Percentiles rank a stretch among this genome's conserved stretches.
phyloP scores from a whole-genome alignment of 1,284 basidiomycete genomes.

The Moesziomyces sp. region DNA sequence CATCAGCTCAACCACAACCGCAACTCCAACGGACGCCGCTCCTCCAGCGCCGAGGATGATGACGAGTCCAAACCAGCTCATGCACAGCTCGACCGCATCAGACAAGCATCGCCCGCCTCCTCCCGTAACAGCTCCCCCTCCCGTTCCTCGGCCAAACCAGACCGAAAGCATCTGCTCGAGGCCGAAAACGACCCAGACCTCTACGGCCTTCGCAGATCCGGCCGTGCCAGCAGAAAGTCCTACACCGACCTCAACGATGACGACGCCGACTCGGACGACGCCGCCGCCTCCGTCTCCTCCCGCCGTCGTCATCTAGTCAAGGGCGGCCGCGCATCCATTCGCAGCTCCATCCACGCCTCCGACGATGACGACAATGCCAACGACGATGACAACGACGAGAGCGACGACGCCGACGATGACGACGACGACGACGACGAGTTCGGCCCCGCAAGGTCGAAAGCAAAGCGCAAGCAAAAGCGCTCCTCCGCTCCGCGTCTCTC shows the following conservation, averaged over 20 bases:
- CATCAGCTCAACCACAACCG: not conserved
- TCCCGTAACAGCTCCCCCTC: constrained; percentile 39
- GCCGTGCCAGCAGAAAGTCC: constrained; percentile 60
- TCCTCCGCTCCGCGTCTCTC: constrained; percentile 28
- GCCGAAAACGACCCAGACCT: constrained; percentile 65
- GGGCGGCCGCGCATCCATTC: constrained; percentile 29
- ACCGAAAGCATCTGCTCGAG: constrained; percentile 46
- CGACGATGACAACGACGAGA: constrained; percentile 64
- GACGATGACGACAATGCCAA: constrained; percentile 72
- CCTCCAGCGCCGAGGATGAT: constrained; percentile 5
- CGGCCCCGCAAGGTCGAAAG: constrained; percentile 22
- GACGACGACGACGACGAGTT: constrained; percentile 72
- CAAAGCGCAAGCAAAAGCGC: constrained; percentile 26
- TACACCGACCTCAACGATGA: constrained; percentile 48
- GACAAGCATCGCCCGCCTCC: constrained; percentile 24
- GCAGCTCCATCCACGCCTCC: constrained; percentile 41
- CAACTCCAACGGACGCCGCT: not conserved
- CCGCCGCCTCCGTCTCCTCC: constrained; percentile 30
- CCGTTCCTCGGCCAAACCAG: constrained; percentile 42
- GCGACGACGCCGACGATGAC: constrained; percentile 85
- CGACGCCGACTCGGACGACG: constrained; percentile 34
- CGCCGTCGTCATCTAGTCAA: constrained; percentile 39
- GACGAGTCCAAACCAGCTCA: constrained; percentile 25
- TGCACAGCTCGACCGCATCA: constrained; percentile 40
- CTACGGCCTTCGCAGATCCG: constrained; percentile 68